Conservation (phyloP, 1,284 basidiomycete genomes). For the Fomitopsis pinicola region DNA sequence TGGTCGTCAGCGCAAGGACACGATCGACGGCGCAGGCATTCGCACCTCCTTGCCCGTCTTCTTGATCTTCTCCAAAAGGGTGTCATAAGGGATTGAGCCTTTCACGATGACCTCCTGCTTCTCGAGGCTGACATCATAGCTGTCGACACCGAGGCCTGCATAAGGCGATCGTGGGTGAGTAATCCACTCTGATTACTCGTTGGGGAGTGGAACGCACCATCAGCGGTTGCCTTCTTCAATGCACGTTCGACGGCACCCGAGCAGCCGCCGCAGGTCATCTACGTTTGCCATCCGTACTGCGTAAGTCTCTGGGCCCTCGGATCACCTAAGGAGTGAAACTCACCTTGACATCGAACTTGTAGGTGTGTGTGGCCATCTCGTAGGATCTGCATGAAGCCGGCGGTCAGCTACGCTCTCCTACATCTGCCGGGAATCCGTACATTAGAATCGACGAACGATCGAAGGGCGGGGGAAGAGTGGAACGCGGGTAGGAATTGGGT, state of each 20-base stretch:
- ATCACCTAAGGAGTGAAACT: conserved; percentile 4
- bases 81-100: conserved; percentile 60
- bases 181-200: background rate
- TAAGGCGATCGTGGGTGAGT: background rate
- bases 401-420: background rate
- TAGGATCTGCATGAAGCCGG: background rate
- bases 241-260: conserved; percentile 76
- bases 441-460: background rate
- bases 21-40: background rate
- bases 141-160: conserved; percentile 41
- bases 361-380: conserved; percentile 28
- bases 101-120: conserved; percentile 72
- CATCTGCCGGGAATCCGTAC: background rate
- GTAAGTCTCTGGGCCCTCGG: background rate
- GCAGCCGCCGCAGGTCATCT: conserved; percentile 86
- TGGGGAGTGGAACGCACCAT: background rate
- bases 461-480: background rate
- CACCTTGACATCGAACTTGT: conserved; percentile 40
- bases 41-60: conserved; percentile 83
- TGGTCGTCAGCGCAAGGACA: conserved; percentile 3
- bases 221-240: conserved; percentile 58
- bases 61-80: conserved; percentile 69
- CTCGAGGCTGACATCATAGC: conserved; percentile 60
- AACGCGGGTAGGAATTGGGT: background rate
- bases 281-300: conserved; percentile 9